Base-by-base conservation (phyloP, 768 basidiomycete species). In the Lentinula boryana region DNA sequence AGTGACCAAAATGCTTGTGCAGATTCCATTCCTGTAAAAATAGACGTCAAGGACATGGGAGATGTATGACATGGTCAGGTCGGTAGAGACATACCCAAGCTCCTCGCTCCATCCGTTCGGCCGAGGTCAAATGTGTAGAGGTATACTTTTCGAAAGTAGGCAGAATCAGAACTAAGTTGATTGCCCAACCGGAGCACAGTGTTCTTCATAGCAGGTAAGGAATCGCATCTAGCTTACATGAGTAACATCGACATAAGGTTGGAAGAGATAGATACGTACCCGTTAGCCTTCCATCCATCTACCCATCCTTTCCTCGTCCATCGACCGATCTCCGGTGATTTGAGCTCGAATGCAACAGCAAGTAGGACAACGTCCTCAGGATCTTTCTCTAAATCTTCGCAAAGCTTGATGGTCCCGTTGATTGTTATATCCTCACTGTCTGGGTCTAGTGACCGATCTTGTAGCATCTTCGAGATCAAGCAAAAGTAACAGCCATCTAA, bases 291-390 rank as follows among this genome's bases (percentile, higher is more conserved):
- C 92, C 93, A 93, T 1, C 92, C 93, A 0, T 91, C 88, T 38
- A 84, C 66, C 91, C 91, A 95, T 0, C 84, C 87, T 62, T 82
- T 75, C 64, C 75, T 80, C 35, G 76, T 78, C 87, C 92, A 96
- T 60, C 81, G 77, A 1, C 89, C 92, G 56, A 95, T 76, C 62
- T 75, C 67, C 0, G 88, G 88, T 4, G 89, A 89, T 68, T 89
- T 87, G 27, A 93, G 80, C 66, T 93, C 90, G 66, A 80, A 91
- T 8, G 93, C 93, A 43, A 96, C 75, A 5, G 89, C 84, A 46
- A 95, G 81, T 56, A 95, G 76, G 7, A 93, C 90, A 23, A 91
- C 86, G 66, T 95, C 90, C 63, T 92, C 91, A 1, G 87, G 88
- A 65, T 90, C 76, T 15, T 91, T 84, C 1, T 68, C 74, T 1